Base-by-base conservation (phyloP, 306 rosid genomes). In the Fagus sylvatica region DNA sequence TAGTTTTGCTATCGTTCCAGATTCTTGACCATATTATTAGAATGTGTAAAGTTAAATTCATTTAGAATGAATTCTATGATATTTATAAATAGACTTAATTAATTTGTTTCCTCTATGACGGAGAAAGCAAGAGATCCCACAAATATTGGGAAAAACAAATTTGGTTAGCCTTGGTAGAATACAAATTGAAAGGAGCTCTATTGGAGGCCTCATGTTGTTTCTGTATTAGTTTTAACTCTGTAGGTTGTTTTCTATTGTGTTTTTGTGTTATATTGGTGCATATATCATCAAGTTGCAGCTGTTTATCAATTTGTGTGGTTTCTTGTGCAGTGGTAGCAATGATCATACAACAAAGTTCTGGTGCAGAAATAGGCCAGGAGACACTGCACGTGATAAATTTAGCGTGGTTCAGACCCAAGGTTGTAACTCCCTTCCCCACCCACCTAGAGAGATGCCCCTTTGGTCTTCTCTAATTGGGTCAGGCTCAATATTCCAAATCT, bases 361-460 rank as follows among this genome's bases (percentile, higher is more conserved):
- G 98, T 90, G 98, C 82, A 83, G 98, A 88, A 91, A 95, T 78
- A 86, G 98, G 86, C 98, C 98, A 32, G 98, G 98, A 43, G 98
- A 95, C 88, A 84, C 86, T 56, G 88, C 81, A 37, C 95, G 93
- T 53, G 97, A 92, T 83, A 91, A 84, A 85, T 89, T 84, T 80
- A 89, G 84, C 87, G 82, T 78, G 78, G 92, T 88, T 72, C 81
- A 82, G 82, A 85, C 62, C 75, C 94, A 89, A 89, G 96, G 93
- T 90, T 77, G 53, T 71, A 59, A 74, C 64, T 53, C 53, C 51
- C 40, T 79, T 53, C 75, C 65, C 36, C 66, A 34, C 39, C 16
- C 17, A 19, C 30, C 7, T 1, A 55, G 60, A 55, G 19, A 19
- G 2, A 6, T n/a, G 60, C 2, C 32, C 9, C 30, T 1, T 17